phyloP scores from a whole-genome alignment of 2,329 filamentous ascomycete genomes.

The Aspergillus udagawae region DNA sequence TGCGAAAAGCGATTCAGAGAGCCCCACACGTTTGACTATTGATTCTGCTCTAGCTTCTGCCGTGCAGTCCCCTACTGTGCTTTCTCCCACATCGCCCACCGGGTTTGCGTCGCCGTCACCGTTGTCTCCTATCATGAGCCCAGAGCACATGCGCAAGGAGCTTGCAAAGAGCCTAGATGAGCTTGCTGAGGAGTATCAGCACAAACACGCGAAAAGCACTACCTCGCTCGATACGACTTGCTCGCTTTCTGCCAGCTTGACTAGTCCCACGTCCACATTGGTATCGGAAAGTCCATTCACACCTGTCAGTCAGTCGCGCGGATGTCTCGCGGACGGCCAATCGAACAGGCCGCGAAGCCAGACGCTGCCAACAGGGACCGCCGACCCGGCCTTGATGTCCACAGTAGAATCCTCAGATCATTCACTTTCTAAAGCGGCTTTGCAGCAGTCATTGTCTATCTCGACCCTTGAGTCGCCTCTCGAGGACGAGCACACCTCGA shows the following conservation, averaged over 20 bases:
- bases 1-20: constrained; percentile 64
- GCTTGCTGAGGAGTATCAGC: constrained; percentile 58
- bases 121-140: constrained; percentile 64
- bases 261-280: constrained; percentile 72
- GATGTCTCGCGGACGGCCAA: constrained; percentile 47
- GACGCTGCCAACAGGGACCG: constrained; percentile 68
- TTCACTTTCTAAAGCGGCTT: constrained; percentile 51
- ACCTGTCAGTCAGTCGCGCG: constrained; percentile 49
- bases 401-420: constrained; percentile 49
- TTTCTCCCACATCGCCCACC: constrained; percentile 70
- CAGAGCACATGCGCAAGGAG: constrained; percentile 63
- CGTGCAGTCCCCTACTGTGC: constrained; percentile 60
- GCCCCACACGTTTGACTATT: constrained; percentile 53
- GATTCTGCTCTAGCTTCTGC: constrained; percentile 54
- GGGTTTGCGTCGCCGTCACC: constrained; percentile 65
- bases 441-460: constrained; percentile 36
- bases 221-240: constrained; percentile 63
- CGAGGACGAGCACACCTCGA: constrained; percentile 45
- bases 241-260: constrained; percentile 66
- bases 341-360: constrained; percentile 79
- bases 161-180: constrained; percentile 57
- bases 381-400: constrained; percentile 51
- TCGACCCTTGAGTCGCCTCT: constrained; percentile 50
- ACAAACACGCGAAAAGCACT: constrained; percentile 63
- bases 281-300: constrained; percentile 74